Evolutionary conservation across 2,329 filamentous ascomycete species (phyloP).

Genomic region (Xylariaceae sp.): DNA sequence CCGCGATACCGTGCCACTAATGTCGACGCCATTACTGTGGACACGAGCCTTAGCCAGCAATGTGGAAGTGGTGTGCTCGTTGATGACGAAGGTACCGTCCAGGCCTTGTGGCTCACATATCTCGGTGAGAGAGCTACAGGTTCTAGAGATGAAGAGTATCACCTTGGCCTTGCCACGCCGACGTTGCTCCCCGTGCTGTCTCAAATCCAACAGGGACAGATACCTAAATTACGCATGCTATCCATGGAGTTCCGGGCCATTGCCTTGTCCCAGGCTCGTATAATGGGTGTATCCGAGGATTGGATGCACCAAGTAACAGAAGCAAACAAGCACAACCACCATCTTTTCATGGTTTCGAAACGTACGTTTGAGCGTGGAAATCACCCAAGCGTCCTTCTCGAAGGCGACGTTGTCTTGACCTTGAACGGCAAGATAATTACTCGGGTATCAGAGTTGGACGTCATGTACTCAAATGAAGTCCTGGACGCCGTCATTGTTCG

Average conservation of each 20-base stretch:
- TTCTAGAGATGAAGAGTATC: constrained; percentile 91
- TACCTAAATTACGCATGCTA: constrained; percentile 79
- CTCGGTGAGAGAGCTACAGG: constrained; percentile 80
- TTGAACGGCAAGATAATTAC: constrained; percentile 91
- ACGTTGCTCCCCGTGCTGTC: constrained; percentile 83
- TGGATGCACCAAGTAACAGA: constrained; percentile 89
- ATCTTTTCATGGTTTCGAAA: constrained; percentile 98
- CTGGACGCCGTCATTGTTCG: constrained; percentile 84
- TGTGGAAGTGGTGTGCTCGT: constrained; percentile 93
- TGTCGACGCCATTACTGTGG: constrained; percentile 92
- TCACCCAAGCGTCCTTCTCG: constrained; percentile 58
- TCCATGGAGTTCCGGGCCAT: constrained; percentile 93
- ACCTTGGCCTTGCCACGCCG: constrained; percentile 84
- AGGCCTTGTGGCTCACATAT: constrained; percentile 95
- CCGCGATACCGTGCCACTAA: constrained; percentile 93
- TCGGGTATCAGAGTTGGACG: constrained; percentile 82
- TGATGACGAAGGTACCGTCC: constrained; percentile 82
- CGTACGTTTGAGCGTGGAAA: constrained; percentile 60
- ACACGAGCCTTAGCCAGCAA: constrained; percentile 83
- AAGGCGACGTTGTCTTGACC: constrained; percentile 88
- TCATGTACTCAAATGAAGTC: constrained; percentile 87
- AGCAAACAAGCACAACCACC: constrained; percentile 86
- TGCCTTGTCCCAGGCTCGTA: constrained; percentile 91
- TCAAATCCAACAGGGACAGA: constrained; percentile 73
- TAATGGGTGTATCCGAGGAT: constrained; percentile 94